These are phyloP conservation scores for Fragosphaeria purpurea DNA, from an alignment of 2,329 filamentous ascomycete species.

Conservation along the genomic window DNA sequence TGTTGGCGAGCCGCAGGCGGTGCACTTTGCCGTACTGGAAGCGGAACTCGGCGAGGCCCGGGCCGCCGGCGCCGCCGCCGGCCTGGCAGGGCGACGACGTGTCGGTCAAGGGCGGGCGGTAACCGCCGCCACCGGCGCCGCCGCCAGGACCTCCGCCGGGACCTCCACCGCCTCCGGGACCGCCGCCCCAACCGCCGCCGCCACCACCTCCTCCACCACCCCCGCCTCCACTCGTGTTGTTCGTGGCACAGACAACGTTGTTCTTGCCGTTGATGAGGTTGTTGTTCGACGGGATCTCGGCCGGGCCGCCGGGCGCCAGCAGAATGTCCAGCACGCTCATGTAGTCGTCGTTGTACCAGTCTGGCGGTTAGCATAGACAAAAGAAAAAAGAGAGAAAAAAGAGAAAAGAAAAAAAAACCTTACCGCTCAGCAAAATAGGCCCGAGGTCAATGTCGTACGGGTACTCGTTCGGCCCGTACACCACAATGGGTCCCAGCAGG, in stretches of 20 bases:
- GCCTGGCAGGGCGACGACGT: no score
- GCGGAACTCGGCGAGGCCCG: constrained; percentile 41
- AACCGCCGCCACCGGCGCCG: constrained; percentile 17
- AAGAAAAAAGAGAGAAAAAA: not conserved
- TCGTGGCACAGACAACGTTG: constrained; percentile 40
- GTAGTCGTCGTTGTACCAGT: constrained; percentile 46
- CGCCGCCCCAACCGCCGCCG: no score
- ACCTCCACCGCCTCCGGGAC: no score
- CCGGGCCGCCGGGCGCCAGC: constrained; percentile 20
- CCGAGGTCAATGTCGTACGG: constrained; percentile 49
- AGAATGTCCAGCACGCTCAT: constrained; percentile 35
- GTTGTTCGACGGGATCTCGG: constrained; percentile 35
- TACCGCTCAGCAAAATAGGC: not conserved
- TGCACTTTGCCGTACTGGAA: constrained; percentile 37
- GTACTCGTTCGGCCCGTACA: constrained; percentile 44
- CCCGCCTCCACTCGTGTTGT: constrained; percentile 22
- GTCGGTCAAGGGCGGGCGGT: constrained; percentile 20
- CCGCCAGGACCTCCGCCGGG: no score
- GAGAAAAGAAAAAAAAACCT: not conserved
- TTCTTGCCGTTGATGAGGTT: constrained; percentile 56
- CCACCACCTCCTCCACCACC: no score
- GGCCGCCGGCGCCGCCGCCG: constrained; percentile 28
- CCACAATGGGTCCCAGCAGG: constrained; percentile 48
- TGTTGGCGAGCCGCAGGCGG: constrained; percentile 39
- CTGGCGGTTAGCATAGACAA: not conserved